phyloP scores from a whole-genome alignment of 2,329 filamentous ascomycete genomes.

The Aspergillus sergii region DNA sequence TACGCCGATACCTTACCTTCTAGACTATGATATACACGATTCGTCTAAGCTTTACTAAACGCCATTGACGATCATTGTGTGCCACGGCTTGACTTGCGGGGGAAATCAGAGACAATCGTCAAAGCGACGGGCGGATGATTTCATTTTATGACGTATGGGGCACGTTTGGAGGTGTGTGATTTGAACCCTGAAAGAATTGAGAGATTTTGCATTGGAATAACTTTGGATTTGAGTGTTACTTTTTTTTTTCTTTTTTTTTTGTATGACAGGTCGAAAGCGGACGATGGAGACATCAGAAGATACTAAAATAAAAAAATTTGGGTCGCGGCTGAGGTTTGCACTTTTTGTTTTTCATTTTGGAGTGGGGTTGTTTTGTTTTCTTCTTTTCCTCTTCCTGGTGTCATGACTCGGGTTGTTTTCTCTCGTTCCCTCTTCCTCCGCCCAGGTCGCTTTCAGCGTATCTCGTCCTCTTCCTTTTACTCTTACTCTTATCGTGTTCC shows the following conservation, averaged over 20 bases:
- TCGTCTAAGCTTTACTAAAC: not conserved
- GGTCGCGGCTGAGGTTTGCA: not conserved
- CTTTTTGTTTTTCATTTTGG: not conserved
- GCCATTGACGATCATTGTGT: not conserved
- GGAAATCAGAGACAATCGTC: not conserved
- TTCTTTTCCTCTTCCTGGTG: not conserved
- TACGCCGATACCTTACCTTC: not conserved
- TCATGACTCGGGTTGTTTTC: not conserved
- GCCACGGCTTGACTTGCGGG: not conserved
- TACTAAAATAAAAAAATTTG: not conserved
- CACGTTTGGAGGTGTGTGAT: not conserved
- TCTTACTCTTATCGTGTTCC: not conserved
- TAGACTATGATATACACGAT: not conserved
- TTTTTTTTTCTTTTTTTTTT: not conserved
- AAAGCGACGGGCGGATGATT: not conserved
- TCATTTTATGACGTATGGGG: not conserved
- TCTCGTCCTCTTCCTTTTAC: not conserved
- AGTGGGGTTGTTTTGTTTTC: not conserved
- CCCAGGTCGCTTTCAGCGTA: not conserved
- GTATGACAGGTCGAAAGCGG: slow-evolving; percentile 5
- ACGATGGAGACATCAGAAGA: not conserved
- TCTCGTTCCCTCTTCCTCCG: not conserved
- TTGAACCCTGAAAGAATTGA: too few species aligned
- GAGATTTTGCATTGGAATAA: not conserved
- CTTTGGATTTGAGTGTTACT: not conserved